Evolutionary conservation across 176 grass and related monocot genomes (phyloP).

Genomic region (Lolium multiflorum): DNA sequence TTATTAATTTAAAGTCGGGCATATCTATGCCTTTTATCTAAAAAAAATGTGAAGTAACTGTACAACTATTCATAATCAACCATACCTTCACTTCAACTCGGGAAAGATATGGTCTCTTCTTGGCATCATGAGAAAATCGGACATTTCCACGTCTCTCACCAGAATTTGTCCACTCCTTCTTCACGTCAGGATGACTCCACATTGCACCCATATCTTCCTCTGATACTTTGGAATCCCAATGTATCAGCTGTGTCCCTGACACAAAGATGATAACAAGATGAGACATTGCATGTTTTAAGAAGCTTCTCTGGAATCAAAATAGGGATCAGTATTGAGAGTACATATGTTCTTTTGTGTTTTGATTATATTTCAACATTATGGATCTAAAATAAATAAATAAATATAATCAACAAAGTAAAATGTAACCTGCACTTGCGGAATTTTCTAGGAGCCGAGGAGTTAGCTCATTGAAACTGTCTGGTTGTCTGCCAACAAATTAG

Average conservation of each 20-base stretch:
- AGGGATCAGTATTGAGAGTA: not conserved
- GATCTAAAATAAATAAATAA: not conserved
- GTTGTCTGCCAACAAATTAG: slow-evolving; percentile 51
- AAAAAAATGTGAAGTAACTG: slow-evolving; percentile 37
- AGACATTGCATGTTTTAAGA: slow-evolving; percentile 17
- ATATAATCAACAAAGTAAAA: slow-evolving; percentile 28
- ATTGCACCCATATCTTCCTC: slow-evolving; percentile 76
- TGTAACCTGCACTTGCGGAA: slow-evolving; percentile 63
- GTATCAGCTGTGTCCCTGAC: slow-evolving; percentile 67
- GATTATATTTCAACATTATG: not conserved
- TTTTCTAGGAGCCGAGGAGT: slow-evolving; percentile 28
- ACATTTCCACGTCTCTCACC: slow-evolving; percentile 88
- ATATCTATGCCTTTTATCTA: too few species aligned
- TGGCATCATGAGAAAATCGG: slow-evolving; percentile 77
- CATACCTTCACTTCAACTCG: slow-evolving; percentile 93
- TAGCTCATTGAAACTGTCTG: slow-evolving; percentile 48
- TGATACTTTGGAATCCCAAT: slow-evolving; percentile 89
- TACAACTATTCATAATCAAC: slow-evolving; percentile 20
- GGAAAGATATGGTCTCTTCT: slow-evolving; percentile 98
- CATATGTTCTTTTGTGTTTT: slow-evolving; percentile 28
- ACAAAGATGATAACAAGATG: slow-evolving; percentile 40
- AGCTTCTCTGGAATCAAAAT: slow-evolving; percentile 21
- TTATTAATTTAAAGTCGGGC: too few species aligned
- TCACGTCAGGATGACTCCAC: slow-evolving; percentile 82
- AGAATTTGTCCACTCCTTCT: slow-evolving; percentile 90